These are phyloP conservation scores for Sarcomyxa edulis DNA, from an alignment of 768 basidiomycete genomes.

Conservation along the genomic window DNA sequence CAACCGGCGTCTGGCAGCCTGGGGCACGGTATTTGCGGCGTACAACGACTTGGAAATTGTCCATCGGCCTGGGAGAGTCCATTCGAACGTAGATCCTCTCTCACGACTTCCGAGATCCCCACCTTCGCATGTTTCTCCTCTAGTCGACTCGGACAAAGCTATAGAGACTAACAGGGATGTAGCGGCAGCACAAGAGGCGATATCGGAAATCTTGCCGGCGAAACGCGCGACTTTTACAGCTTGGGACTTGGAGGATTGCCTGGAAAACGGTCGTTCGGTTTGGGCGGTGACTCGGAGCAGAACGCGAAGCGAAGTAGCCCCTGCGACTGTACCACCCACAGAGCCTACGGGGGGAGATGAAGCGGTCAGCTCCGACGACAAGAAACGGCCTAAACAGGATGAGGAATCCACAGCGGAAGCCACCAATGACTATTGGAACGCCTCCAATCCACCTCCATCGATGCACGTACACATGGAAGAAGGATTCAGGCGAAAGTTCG, in stretches of 20 bases:
- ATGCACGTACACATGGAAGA: neutral
- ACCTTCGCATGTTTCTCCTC: neutral
- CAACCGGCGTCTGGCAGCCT: no score
- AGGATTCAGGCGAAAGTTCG: neutral
- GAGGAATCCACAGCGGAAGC: no score
- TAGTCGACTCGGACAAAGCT: neutral
- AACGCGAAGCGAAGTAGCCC: neutral
- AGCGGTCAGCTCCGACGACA: no score
- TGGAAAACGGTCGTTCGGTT: constrained; percentile 1
- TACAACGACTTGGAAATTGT: constrained; percentile 23
- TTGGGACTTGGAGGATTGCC: constrained; percentile 6
- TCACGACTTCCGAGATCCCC: constrained; percentile 18
- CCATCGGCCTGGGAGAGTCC: constrained; percentile 24
- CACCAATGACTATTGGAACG: neutral
- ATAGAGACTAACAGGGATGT: neutral
- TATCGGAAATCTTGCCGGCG: neutral
- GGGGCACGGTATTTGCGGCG: no score
- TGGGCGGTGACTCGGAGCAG: neutral
- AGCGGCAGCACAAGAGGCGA: neutral
- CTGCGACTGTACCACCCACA: no score
- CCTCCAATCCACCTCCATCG: neutral
- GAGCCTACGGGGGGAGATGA: no score
- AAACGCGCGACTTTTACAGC: constrained; percentile 4
- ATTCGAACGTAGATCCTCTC: no score
- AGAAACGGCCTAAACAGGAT: no score